Percentiles rank a stretch among this genome's conserved stretches.
Conservation (phyloP, 768 basidiomycete genomes). For the Tremella fuciformis region DNA sequence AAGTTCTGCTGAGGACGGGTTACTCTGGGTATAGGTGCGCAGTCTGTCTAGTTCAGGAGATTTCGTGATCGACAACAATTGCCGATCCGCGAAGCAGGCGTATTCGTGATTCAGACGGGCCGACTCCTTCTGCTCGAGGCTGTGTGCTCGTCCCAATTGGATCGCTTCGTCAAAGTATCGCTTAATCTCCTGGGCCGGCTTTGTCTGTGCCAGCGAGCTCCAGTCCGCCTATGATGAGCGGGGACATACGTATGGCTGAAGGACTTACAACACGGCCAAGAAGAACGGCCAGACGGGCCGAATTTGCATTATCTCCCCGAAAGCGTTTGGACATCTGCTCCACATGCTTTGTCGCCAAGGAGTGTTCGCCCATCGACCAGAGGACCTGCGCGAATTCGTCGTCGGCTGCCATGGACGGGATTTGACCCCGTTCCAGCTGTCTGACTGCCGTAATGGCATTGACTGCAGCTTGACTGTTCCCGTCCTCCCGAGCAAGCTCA, state of each 20-base stretch:
- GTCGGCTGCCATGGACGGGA: slow-evolving; percentile 59
- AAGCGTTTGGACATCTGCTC: slow-evolving; percentile 14
- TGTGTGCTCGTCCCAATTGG: slow-evolving; percentile 38
- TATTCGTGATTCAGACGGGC: slow-evolving; percentile 56
- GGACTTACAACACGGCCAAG: slow-evolving; percentile 22
- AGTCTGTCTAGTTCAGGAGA: slow-evolving; percentile 59
- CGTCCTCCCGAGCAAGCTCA: slow-evolving; percentile 66
- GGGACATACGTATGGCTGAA: neutral
- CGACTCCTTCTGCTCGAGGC: slow-evolving; percentile 18
- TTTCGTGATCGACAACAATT: slow-evolving; percentile 68
- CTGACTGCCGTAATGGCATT: slow-evolving; percentile 80
- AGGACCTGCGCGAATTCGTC: slow-evolving; percentile 85
- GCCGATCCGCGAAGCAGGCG: slow-evolving; percentile 83
- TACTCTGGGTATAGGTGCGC: neutral
- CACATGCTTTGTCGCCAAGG: slow-evolving; percentile 62
- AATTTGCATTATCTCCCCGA: neutral
- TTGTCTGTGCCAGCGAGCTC: slow-evolving; percentile 80
- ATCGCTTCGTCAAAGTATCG: slow-evolving; percentile 66
- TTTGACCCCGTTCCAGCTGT: slow-evolving; percentile 55
- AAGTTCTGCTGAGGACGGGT: neutral
- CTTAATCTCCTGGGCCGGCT: slow-evolving; percentile 71
- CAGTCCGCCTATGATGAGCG: slow-evolving; percentile 70
- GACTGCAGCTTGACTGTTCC: slow-evolving; percentile 74
- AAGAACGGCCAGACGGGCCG: slow-evolving; percentile 21
- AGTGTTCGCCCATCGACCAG: slow-evolving; percentile 83